These are phyloP conservation scores for Jatropha curcas DNA, from an alignment of 345 rosid species.

Conservation along the genomic window DNA sequence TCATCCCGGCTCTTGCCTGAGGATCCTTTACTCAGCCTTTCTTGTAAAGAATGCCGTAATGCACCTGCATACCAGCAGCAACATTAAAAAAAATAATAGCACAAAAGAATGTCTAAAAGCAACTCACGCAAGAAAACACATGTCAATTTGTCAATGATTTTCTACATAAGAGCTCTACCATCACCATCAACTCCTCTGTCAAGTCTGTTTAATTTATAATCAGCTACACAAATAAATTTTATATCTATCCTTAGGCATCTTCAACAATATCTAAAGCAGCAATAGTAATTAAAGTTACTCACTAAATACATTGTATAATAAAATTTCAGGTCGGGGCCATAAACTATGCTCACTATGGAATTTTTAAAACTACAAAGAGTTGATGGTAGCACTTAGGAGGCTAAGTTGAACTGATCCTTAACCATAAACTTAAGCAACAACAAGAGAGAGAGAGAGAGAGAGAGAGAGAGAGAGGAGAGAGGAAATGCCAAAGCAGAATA, in stretches of 20 bases:
- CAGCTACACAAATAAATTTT: neutral
- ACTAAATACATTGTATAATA: neutral
- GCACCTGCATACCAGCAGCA: conserved; percentile 57
- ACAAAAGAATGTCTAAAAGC: neutral
- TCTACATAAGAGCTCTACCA: neutral
- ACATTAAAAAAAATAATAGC: neutral
- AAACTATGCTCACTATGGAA: neutral
- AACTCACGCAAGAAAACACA: neutral
- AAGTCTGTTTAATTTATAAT: neutral
- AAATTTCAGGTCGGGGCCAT: neutral
- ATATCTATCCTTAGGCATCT: neutral
- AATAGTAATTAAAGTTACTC: neutral
- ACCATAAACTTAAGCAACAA: neutral
- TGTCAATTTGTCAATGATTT: neutral
- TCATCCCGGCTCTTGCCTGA: conserved; percentile 83
- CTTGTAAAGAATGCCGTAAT: conserved; percentile 84
- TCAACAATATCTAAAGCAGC: neutral
- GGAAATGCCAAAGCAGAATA: neutral
- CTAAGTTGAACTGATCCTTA: neutral
- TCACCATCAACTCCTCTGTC: neutral
- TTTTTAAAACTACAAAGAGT: conserved; percentile 9
- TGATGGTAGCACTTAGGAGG: neutral
- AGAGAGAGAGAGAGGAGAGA: neutral
- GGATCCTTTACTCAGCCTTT: conserved; percentile 80
- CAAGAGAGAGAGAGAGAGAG: neutral